Conservation (phyloP, 139 green algal genomes). For the Coelastrella sp. region DNA sequence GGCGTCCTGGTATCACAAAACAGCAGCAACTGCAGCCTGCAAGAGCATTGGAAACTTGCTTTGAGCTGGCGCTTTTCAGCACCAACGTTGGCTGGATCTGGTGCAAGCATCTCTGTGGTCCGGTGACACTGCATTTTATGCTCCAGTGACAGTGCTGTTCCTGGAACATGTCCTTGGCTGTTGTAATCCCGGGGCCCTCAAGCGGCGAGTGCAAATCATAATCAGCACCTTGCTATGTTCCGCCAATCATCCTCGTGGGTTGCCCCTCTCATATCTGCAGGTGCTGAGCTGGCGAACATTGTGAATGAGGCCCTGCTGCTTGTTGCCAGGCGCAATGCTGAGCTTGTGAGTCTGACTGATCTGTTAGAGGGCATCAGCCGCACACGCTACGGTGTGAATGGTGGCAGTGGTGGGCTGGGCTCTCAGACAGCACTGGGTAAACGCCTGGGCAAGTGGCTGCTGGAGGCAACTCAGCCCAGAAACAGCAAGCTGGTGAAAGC, state of each 20-base stretch:
- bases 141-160: no score
- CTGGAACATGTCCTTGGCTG: no score
- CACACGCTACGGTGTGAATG: constrained; percentile 69
- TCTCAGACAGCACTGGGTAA: not conserved
- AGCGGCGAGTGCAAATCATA: no score
- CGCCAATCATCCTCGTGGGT: not conserved
- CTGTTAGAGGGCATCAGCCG: constrained; percentile 78
- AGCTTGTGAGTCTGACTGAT: constrained; percentile 75
- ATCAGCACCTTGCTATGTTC: not conserved
- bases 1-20: no score
- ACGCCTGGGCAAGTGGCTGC: constrained; percentile 26
- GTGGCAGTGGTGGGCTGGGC: constrained; percentile 30
- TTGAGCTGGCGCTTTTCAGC: no score
- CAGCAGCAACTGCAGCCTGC: no score
- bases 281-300: constrained; percentile 97
- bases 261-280: constrained; percentile 38
- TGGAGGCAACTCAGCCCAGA: not conserved
- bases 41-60: no score
- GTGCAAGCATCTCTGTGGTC: no score
- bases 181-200: no score
- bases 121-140: no score
- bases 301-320: constrained; percentile 95
- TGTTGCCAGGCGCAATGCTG: constrained; percentile 69
- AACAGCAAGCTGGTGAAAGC: constrained; percentile 27
- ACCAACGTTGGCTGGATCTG: no score